Conservation (phyloP, 805 yeast genomes). For the Lachancea lanzarotensis region DNA sequence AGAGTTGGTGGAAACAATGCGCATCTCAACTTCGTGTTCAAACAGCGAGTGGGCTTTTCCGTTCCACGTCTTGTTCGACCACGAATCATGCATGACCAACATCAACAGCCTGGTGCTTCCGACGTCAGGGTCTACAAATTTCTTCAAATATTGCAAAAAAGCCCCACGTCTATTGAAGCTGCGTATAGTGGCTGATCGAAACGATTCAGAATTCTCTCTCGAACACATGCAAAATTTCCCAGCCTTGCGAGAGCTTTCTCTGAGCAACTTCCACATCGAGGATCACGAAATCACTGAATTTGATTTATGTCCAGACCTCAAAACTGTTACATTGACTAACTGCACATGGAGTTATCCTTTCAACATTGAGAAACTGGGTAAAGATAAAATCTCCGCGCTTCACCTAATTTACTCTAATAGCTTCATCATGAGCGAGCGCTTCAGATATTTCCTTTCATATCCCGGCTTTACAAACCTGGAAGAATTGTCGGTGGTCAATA, state of each 20-base stretch:
- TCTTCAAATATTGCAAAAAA: conserved; percentile 29
- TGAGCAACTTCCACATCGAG: conserved; percentile 39
- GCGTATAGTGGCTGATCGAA: conserved; percentile 17
- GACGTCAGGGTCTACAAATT: conserved; percentile 31
- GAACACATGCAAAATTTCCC: conserved; percentile 38
- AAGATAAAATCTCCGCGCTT: conserved; percentile 19
- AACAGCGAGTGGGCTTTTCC: conserved; percentile 33
- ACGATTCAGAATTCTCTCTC: conserved; percentile 35
- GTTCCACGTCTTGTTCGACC: conserved; percentile 22
- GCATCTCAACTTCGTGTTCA: conserved; percentile 26
- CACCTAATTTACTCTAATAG: conserved; percentile 27
- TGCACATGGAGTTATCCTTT: conserved; percentile 58
- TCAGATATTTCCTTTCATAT: conserved; percentile 26
- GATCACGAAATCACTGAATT: conserved; percentile 33
- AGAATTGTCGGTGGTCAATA: conserved; percentile 27
- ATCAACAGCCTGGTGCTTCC: conserved; percentile 20
- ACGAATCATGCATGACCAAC: conserved; percentile 14
- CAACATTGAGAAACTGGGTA: conserved; percentile 32
- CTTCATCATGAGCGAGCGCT: conserved; percentile 34
- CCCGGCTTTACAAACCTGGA: conserved; percentile 25
- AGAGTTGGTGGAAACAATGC: conserved; percentile 21
- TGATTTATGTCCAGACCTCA: conserved; percentile 19
- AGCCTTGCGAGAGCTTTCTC: conserved; percentile 30
- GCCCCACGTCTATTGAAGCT: conserved; percentile 14
- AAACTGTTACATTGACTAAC: conserved; percentile 32